These are phyloP conservation scores for Eustoma russellianum DNA, from an alignment of 257 asterid genomes.

Conservation along the genomic window DNA sequence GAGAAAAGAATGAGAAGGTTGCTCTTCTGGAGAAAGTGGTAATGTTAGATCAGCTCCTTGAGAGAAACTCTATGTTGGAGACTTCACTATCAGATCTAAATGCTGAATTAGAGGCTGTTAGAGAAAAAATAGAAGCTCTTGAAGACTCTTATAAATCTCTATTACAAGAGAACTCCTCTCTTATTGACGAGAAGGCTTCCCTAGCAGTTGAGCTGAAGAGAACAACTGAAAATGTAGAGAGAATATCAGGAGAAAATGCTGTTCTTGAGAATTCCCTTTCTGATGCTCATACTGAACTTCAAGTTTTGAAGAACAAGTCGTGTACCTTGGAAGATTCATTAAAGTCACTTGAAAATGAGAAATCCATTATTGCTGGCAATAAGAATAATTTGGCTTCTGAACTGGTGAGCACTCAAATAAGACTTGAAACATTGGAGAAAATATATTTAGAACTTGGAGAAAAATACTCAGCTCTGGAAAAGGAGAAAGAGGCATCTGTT, in stretches of 20 bases:
- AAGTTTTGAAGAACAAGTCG: constrained; percentile 50
- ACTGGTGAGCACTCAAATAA: constrained; percentile 38
- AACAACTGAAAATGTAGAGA: constrained; percentile 53
- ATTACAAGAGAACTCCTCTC: constrained; percentile 51
- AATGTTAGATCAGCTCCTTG: constrained; percentile 68
- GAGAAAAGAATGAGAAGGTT: constrained; percentile 52
- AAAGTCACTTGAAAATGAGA: constrained; percentile 63
- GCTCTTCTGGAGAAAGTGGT: constrained; percentile 61
- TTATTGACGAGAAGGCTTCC: constrained; percentile 52
- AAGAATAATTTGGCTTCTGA: constrained; percentile 49
- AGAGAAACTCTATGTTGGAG: constrained; percentile 76
- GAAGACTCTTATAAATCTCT: constrained; percentile 64
- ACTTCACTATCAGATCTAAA: constrained; percentile 66
- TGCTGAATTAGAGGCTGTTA: constrained; percentile 71
- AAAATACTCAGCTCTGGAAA: constrained; percentile 50
- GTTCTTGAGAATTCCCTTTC: constrained; percentile 59
- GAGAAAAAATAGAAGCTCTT: constrained; percentile 53
- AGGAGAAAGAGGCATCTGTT: constrained; percentile 52
- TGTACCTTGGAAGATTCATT: constrained; percentile 63
- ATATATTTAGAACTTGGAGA: constrained; percentile 50
- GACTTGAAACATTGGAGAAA: constrained; percentile 49
- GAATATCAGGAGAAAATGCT: constrained; percentile 52
- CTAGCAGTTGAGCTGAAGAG: constrained; percentile 43
- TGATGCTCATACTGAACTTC: constrained; percentile 55
- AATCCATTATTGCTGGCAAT: constrained; percentile 47